phyloP scores from a whole-genome alignment of 2,329 filamentous ascomycete genomes.

The Akanthomyces muscarius region DNA sequence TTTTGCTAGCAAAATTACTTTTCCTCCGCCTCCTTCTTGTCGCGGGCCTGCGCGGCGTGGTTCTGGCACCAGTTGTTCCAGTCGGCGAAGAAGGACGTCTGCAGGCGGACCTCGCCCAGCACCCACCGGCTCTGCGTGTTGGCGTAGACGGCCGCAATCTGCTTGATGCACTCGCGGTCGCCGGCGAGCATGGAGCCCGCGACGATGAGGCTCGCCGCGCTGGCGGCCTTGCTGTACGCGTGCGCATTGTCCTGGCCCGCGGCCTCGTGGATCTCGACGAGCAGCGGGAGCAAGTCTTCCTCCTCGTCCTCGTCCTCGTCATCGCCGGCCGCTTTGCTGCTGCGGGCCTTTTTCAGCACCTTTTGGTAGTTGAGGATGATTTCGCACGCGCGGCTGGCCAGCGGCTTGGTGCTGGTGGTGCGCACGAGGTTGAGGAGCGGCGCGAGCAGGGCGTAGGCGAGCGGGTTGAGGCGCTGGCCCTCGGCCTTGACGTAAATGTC shows the following conservation, averaged over 20 bases:
- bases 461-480: slow-evolving; percentile 50
- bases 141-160: slow-evolving; percentile 61
- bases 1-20: not conserved
- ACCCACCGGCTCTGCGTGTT: slow-evolving; percentile 56
- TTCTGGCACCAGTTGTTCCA: slow-evolving; percentile 71
- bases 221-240: slow-evolving; percentile 70
- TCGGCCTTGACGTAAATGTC: slow-evolving; percentile 81
- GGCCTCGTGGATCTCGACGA: slow-evolving; percentile 66
- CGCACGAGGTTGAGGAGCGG: slow-evolving; percentile 74
- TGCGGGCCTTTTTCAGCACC: slow-evolving; percentile 54
- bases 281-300: slow-evolving; percentile 48
- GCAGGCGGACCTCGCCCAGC: slow-evolving; percentile 54
- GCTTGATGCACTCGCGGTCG: slow-evolving; percentile 49
- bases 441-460: slow-evolving; percentile 66
- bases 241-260: slow-evolving; percentile 61
- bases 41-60: slow-evolving; percentile 34
- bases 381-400: slow-evolving; percentile 68
- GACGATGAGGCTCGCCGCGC: slow-evolving; percentile 65
- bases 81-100: slow-evolving; percentile 63
- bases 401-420: slow-evolving; percentile 70
- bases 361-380: slow-evolving; percentile 71
- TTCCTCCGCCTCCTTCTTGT: slow-evolving; percentile 16
- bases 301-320: slow-evolving; percentile 34
- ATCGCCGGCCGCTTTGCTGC: slow-evolving; percentile 33
- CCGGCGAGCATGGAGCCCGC: slow-evolving; percentile 57